These are phyloP conservation scores for Entomortierella lignicola DNA, from an alignment of 192 early-diverging fungal species.

Conservation along the genomic window DNA sequence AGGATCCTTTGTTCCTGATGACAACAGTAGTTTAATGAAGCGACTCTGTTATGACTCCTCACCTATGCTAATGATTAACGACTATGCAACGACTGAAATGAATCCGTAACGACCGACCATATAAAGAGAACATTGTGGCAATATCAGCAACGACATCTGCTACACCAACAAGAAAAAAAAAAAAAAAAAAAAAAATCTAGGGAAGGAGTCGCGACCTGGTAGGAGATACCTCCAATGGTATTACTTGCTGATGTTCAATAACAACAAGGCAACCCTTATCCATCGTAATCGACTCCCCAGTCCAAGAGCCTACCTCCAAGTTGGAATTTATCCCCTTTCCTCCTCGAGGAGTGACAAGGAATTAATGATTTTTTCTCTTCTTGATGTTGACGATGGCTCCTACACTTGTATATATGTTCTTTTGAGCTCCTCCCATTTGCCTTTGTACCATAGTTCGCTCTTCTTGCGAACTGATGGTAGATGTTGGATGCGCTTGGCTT, in stretches of 20 bases:
- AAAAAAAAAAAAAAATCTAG: constrained; percentile 3
- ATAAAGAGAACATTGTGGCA: no score
- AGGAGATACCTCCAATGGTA: background rate
- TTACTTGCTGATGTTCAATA: no score
- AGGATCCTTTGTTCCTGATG: background rate
- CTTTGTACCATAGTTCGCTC: background rate
- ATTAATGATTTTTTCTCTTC: no score
- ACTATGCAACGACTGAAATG: constrained; percentile 8
- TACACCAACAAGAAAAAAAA: background rate
- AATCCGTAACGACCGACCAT: constrained; percentile 1
- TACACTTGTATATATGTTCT: background rate
- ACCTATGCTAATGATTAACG: constrained; percentile 10
- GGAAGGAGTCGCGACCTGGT: background rate
- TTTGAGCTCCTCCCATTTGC: background rate
- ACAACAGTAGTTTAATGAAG: background rate
- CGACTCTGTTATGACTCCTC: constrained; percentile 6
- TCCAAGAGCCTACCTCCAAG: constrained; percentile 1
- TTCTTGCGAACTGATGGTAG: background rate
- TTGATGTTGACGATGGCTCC: constrained; percentile 1
- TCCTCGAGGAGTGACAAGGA: background rate
- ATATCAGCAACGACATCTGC: constrained; percentile 1
- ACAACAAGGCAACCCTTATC: background rate
- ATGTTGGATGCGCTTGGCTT: no score
- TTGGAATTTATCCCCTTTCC: background rate
- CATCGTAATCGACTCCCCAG: background rate